phyloP scores from a whole-genome alignment of 176 grass and related monocot genomes.

The Hyparrhenia diplandra region DNA sequence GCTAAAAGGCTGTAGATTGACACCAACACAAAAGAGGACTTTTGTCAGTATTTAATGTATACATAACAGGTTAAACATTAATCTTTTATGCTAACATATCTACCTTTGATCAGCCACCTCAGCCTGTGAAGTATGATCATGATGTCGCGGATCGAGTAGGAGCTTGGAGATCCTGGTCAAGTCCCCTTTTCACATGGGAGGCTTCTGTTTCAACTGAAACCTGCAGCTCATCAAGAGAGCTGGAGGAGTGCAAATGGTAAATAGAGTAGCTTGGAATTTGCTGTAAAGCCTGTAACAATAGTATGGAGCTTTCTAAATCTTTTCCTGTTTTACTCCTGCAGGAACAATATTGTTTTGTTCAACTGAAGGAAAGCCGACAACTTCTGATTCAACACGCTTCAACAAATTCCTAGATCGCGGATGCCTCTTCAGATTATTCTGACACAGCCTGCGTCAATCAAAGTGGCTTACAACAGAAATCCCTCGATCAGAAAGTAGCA shows the following conservation, averaged over 20 bases:
- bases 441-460: slow-evolving; percentile 63
- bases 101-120: slow-evolving; percentile 39
- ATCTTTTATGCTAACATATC: neutral
- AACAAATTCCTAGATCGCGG: slow-evolving; percentile 44
- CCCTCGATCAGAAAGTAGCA: slow-evolving; percentile 55
- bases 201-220: slow-evolving; percentile 76
- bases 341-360: slow-evolving; percentile 52
- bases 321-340: slow-evolving; percentile 35
- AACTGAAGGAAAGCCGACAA: slow-evolving; percentile 24
- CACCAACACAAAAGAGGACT: neutral
- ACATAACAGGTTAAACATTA: neutral
- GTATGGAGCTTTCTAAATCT: neutral
- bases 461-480: slow-evolving; percentile 38
- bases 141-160: slow-evolving; percentile 22
- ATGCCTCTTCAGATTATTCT: slow-evolving; percentile 51
- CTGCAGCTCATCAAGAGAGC: slow-evolving; percentile 78
- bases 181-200: slow-evolving; percentile 51
- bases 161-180: slow-evolving; percentile 37
- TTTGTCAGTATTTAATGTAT: neutral
- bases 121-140: slow-evolving; percentile 34
- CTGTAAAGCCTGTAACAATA: neutral
- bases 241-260: slow-evolving; percentile 71
- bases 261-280: slow-evolving; percentile 7
- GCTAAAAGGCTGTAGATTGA: neutral
- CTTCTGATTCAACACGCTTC: slow-evolving; percentile 40